A percentile compares a stretch with the other conserved stretches of the same genome.
Conservation (phyloP, 108 stramenopile genomes). For the Seminavis robusta region DNA sequence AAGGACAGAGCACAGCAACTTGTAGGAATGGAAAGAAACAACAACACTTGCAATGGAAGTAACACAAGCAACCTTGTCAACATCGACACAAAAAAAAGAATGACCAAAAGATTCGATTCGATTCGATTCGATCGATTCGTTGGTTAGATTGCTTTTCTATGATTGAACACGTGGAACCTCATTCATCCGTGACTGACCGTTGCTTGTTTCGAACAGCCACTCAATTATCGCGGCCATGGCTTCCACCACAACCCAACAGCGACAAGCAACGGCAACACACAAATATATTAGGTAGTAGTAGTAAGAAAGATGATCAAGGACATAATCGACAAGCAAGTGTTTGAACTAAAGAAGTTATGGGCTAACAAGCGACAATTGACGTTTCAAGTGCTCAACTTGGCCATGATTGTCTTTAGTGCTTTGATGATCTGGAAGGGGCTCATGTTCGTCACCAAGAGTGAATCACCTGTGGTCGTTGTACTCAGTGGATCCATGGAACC, state of each 20-base stretch:
- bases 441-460: conserved; percentile 96
- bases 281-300: too few species aligned
- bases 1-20: too few species aligned
- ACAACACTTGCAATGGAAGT: too few species aligned
- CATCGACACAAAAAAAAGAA: too few species aligned
- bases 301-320: conserved; percentile 91
- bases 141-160: too few species aligned
- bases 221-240: not conserved
- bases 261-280: not conserved
- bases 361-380: conserved; percentile 93
- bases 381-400: conserved; percentile 95
- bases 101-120: too few species aligned
- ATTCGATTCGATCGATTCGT: too few species aligned
- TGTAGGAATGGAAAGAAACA: too few species aligned
- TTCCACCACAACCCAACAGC: not conserved
- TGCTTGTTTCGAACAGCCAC: too few species aligned
- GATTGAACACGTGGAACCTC: too few species aligned
- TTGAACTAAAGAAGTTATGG: conserved; percentile 99
- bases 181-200: too few species aligned
- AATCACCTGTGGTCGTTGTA: conserved; percentile 98
- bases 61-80: too few species aligned
- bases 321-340: conserved; percentile 85
- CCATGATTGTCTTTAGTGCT: conserved; percentile 99
- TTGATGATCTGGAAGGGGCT: conserved; percentile 99
- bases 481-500: conserved; percentile 98